These are phyloP conservation scores for Groenewaldozyma salmanticensis DNA, from an alignment of 805 yeast genomes.

Conservation along the genomic window DNA sequence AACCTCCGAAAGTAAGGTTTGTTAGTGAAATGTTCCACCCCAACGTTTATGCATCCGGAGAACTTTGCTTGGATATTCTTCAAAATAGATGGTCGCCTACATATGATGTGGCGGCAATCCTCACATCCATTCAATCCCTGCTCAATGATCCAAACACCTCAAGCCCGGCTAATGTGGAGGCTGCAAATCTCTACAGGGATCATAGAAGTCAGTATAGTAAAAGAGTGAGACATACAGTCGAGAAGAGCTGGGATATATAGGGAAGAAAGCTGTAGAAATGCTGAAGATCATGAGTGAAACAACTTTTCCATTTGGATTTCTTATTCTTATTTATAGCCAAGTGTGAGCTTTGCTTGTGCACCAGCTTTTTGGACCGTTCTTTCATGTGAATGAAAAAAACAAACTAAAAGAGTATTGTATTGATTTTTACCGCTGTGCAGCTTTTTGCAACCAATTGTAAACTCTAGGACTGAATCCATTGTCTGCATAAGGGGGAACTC, in stretches of 20 bases:
- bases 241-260: conserved; percentile 65
- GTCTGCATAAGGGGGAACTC: too few relatives aligned
- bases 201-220: conserved; percentile 88
- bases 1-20: conserved; percentile 90
- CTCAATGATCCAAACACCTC: conserved; percentile 94
- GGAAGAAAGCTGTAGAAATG: too few relatives aligned
- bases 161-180: conserved; percentile 97
- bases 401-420: too few relatives aligned
- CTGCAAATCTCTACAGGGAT: conserved; percentile 90
- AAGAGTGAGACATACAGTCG: conserved; percentile 91
- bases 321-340: too few relatives aligned
- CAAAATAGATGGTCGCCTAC: conserved; percentile 99
- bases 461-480: too few relatives aligned
- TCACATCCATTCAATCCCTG: conserved; percentile 80
- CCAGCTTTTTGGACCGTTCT: too few relatives aligned
- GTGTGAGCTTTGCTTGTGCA: too few relatives aligned
- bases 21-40: conserved; percentile 96
- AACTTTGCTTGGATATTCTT: conserved; percentile 86
- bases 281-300: too few relatives aligned
- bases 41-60: conserved; percentile 92
- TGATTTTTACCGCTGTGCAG: too few relatives aligned
- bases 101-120: conserved; percentile 89
- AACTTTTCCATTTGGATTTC: too few relatives aligned
- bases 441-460: too few relatives aligned
- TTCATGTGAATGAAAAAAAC: too few relatives aligned